Evolutionary conservation across 1,284 basidiomycete genomes (phyloP).

Genomic region (Stygiomarasmius scandens): DNA sequence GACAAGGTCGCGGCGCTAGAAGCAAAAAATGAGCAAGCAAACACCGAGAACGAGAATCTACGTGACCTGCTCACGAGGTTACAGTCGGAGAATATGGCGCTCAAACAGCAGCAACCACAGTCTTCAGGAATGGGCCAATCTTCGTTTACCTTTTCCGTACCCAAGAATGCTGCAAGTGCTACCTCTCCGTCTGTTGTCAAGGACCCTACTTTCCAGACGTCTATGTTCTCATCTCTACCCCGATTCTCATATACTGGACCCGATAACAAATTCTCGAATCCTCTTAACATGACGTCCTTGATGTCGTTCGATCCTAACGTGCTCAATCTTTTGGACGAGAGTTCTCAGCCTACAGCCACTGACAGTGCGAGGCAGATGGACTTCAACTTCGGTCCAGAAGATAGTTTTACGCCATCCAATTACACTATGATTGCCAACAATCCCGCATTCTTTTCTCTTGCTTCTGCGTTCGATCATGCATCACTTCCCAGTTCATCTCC

Average conservation of each 20-base stretch:
- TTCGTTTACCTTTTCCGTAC: constrained; percentile 75
- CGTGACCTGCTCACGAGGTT: constrained; percentile 76
- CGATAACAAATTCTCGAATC: constrained; percentile 36
- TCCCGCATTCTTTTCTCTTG: constrained; percentile 79
- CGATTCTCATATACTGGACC: constrained; percentile 17
- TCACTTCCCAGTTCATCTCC: constrained; percentile 28
- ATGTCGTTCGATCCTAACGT: constrained; percentile 67
- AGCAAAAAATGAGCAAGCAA: constrained; percentile 68
- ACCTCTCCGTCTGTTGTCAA: constrained; percentile 28
- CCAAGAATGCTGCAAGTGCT: constrained; percentile 39
- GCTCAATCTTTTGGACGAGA: constrained; percentile 64
- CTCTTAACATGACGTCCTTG: constrained; percentile 65
- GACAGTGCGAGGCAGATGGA: constrained; percentile 66
- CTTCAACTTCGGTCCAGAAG: constrained; percentile 50
- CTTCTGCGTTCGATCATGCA: constrained; percentile 57
- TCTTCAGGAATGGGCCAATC: constrained; percentile 24
- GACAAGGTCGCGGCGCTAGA: constrained; percentile 81
- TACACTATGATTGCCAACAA: constrained; percentile 80
- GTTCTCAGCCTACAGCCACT: constrained; percentile 49
- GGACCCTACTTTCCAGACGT: constrained; percentile 16
- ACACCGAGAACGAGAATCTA: constrained; percentile 76
- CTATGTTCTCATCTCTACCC: constrained; percentile 25
- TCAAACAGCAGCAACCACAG: constrained; percentile 52
- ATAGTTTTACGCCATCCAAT: constrained; percentile 23
- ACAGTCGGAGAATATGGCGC: constrained; percentile 74